phyloP scores from a whole-genome alignment of 495 filamentous ascomycete species.

The Xylaria intraflava region DNA sequence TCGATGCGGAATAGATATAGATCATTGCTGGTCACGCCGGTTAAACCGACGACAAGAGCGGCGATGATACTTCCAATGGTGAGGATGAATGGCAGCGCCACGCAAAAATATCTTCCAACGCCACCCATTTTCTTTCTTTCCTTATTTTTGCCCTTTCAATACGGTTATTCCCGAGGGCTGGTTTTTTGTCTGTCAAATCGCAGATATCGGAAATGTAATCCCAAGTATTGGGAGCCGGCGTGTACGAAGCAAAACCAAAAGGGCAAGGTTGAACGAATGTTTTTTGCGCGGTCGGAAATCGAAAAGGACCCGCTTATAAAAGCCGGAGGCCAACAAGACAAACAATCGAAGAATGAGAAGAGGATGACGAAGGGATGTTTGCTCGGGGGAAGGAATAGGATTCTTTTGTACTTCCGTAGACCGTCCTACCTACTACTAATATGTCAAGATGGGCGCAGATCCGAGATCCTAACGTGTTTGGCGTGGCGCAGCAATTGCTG shows the following conservation, averaged over 20 bases:
- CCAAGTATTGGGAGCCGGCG: neutral
- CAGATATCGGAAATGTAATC: no score
- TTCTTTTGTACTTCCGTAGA: slow-evolving; percentile 9
- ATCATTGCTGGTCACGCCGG: slow-evolving; percentile 61
- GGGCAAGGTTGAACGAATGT: neutral
- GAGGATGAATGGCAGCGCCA: slow-evolving; percentile 70
- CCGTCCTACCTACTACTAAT: neutral
- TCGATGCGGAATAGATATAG: slow-evolving; percentile 72
- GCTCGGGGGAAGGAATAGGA: slow-evolving; percentile 1
- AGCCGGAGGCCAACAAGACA: neutral
- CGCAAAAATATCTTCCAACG: slow-evolving; percentile 69
- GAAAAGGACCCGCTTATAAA: neutral
- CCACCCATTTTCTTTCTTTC: slow-evolving; percentile 43
- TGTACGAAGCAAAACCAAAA: neutral
- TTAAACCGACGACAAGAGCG: slow-evolving; percentile 63
- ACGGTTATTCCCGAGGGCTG: neutral
- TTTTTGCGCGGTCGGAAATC: neutral
- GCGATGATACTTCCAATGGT: slow-evolving; percentile 67
- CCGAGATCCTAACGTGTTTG: slow-evolving; percentile 11
- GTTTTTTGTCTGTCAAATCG: neutral
- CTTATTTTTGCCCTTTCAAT: slow-evolving; percentile 7
- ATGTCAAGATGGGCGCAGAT: slow-evolving; percentile 8
- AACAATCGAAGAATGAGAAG: neutral
- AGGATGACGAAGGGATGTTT: neutral
- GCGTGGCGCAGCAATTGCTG: slow-evolving; percentile 11